These are phyloP conservation scores for Globisporangium emineosum DNA, from an alignment of 352 stramenopile species.

Conservation along the genomic window DNA sequence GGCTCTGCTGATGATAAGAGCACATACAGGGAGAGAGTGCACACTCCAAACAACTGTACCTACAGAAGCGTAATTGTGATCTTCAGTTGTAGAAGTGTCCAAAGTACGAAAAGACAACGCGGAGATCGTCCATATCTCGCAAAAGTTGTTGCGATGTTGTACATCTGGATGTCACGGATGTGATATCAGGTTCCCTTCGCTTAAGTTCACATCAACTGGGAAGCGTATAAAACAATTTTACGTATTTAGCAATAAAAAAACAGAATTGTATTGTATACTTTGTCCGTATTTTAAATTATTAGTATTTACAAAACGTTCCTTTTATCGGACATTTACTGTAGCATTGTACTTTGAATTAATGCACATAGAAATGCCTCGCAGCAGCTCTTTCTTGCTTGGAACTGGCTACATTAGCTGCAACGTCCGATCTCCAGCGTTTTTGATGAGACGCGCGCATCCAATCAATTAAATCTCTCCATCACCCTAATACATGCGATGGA, in stretches of 20 bases:
- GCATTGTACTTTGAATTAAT: neutral
- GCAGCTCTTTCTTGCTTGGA: constrained; percentile 1
- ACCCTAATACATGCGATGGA: constrained; percentile 4
- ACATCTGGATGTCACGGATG: constrained; percentile 1
- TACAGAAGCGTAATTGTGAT: too few species aligned
- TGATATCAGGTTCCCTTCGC: constrained; percentile 1
- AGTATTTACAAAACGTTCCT: neutral
- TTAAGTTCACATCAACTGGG: neutral
- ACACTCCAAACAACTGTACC: too few species aligned
- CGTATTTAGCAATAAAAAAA: neutral
- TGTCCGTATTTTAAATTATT: too few species aligned
- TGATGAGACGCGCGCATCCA: constrained; percentile 5
- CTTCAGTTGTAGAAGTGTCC: too few species aligned
- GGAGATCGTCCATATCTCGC: neutral
- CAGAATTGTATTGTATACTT: too few species aligned
- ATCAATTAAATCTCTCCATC: neutral
- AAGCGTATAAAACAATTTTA: too few species aligned
- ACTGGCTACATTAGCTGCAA: neutral
- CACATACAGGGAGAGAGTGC: too few species aligned
- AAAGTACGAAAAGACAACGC: neutral
- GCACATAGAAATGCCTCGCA: neutral
- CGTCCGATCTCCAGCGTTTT: constrained; percentile 2
- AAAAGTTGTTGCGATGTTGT: neutral
- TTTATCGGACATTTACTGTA: neutral
- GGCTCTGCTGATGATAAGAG: too few species aligned